These are phyloP conservation scores for Ceriops zippeliana DNA, from an alignment of 345 rosid species.

Conservation along the genomic window DNA sequence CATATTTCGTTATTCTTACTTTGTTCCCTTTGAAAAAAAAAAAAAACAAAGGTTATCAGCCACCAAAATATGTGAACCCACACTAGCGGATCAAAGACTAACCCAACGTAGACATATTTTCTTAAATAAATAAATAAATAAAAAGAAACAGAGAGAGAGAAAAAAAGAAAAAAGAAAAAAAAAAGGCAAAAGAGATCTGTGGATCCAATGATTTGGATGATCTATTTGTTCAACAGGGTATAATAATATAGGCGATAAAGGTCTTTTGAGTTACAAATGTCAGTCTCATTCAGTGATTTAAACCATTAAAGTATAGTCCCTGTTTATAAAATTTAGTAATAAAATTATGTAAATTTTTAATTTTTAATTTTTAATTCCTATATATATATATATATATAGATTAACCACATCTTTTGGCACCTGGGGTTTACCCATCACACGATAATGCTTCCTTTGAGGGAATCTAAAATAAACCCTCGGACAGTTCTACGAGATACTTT, in stretches of 20 bases:
- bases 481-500: no score
- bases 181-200: neutral
- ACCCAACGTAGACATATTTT: neutral
- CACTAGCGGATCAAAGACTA: neutral
- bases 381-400: no score
- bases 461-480: no score
- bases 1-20: neutral
- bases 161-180: no score
- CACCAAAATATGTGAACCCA: neutral
- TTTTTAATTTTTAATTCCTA: no score
- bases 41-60: neutral
- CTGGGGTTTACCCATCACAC: slow-evolving; percentile 17
- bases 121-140: no score
- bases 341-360: no score
- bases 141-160: no score
- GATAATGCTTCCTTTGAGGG: neutral
- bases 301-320: slow-evolving; percentile 11
- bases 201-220: slow-evolving; percentile 6
- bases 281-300: slow-evolving; percentile 32
- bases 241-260: slow-evolving; percentile 1
- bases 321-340: no score
- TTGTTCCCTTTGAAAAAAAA: neutral
- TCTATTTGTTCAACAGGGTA: neutral
- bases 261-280: slow-evolving; percentile 13
- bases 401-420: slow-evolving; percentile 9